These are phyloP conservation scores for Persicaria tinctoria DNA, from an alignment of 148 eudicot species.

Conservation along the genomic window DNA sequence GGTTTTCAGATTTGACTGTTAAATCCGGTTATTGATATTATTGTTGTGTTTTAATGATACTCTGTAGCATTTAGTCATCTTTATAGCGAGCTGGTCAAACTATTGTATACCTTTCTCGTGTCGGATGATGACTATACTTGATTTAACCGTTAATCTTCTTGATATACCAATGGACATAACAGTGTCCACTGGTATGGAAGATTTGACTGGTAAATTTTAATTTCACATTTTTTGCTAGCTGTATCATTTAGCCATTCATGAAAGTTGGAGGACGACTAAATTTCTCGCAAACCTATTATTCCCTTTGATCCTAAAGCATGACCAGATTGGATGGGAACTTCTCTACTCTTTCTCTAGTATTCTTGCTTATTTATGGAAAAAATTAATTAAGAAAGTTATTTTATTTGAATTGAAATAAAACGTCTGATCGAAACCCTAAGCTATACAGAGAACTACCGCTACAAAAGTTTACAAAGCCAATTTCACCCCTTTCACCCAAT, in stretches of 20 bases:
- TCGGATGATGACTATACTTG: constrained; percentile 14
- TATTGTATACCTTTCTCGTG: constrained; percentile 1
- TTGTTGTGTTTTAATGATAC: not conserved
- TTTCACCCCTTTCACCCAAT: too few relatives aligned
- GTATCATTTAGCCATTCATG: too few relatives aligned
- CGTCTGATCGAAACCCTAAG: too few relatives aligned
- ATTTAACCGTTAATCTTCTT: not conserved
- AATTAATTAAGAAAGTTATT: too few relatives aligned
- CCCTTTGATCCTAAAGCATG: too few relatives aligned
- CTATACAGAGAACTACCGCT: too few relatives aligned
- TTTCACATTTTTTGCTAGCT: not conserved
- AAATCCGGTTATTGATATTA: not conserved
- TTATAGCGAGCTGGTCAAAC: constrained; percentile 7
- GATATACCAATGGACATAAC: not conserved
- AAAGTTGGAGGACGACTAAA: constrained; percentile 9
- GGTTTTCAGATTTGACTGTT: not conserved
- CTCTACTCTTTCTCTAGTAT: too few relatives aligned
- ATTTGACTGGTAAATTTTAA: not conserved
- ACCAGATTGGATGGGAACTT: too few relatives aligned
- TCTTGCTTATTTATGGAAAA: too few relatives aligned
- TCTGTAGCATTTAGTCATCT: not conserved
- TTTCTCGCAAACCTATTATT: too few relatives aligned
- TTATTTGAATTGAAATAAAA: too few relatives aligned
- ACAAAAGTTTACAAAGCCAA: too few relatives aligned
- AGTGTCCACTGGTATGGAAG: not conserved